A percentile compares a stretch with the other conserved stretches of the same genome.
phyloP scores from a whole-genome alignment of 768 basidiomycete genomes.

The Rhodosporidiobolus odoratus region DNA sequence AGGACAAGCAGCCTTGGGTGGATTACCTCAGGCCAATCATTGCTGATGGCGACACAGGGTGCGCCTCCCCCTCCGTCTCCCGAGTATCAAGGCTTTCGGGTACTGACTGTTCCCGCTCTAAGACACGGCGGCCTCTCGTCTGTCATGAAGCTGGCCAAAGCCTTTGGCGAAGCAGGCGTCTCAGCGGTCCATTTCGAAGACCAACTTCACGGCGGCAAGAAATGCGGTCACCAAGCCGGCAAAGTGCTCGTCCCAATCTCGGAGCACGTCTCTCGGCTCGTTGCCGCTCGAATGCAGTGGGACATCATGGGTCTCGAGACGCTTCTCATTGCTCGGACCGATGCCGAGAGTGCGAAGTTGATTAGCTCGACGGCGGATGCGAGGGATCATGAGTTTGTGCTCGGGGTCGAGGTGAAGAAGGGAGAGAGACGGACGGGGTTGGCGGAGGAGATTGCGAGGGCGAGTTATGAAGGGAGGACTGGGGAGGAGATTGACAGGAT shows the following conservation, averaged over 20 bases:
- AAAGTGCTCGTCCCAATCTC: conserved; percentile 89
- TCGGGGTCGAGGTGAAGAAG: conserved; percentile 46
- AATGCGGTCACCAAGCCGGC: conserved; percentile 86
- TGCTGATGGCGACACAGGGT: conserved; percentile 93
- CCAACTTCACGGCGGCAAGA: conserved; percentile 89
- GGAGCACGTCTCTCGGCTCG: conserved; percentile 75
- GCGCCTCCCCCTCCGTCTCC: conserved; percentile 36
- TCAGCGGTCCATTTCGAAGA: conserved; percentile 89
- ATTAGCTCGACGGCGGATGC: conserved; percentile 70
- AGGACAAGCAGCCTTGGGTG: conserved; percentile 67
- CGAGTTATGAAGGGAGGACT: conserved; percentile 59
- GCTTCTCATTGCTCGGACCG: conserved; percentile 85
- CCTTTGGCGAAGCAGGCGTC: conserved; percentile 93
- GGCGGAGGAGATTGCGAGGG: conserved; percentile 65
- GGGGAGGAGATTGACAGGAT: conserved; percentile 66
- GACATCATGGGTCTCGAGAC: conserved; percentile 83
- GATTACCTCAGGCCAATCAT: conserved; percentile 90
- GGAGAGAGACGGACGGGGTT: conserved; percentile 49
- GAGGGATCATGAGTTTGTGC: conserved; percentile 62
- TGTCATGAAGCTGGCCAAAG: conserved; percentile 88
- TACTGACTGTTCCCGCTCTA: conserved; percentile 5
- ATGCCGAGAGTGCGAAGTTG: conserved; percentile 79
- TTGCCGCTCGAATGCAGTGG: conserved; percentile 81
- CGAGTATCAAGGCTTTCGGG: no score
- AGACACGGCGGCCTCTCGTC: conserved; percentile 90